Evolutionary conservation across 768 basidiomycete species (phyloP).

Genomic region (Mycena pura): DNA sequence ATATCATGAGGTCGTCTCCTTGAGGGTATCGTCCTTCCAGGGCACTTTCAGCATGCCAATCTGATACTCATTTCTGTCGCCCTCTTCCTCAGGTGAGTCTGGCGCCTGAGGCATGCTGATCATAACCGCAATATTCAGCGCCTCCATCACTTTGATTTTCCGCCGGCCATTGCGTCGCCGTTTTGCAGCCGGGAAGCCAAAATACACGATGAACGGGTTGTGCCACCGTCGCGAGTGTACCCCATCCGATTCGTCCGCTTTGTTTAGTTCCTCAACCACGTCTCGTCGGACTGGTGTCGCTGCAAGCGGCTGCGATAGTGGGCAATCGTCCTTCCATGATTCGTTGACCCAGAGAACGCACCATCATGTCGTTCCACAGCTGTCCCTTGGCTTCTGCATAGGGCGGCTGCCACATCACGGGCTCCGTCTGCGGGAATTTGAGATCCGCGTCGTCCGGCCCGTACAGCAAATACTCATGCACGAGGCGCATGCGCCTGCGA

Average conservation of each 20-base stretch:
- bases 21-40: slow-evolving; percentile 14
- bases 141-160: slow-evolving; percentile 10
- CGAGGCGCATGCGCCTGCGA: slow-evolving; percentile 14
- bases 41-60: slow-evolving; percentile 18
- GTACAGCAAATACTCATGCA: slow-evolving; percentile 17
- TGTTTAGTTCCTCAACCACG: slow-evolving; percentile 1
- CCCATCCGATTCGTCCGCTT: background rate
- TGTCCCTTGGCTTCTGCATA: background rate
- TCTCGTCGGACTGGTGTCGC: slow-evolving; percentile 10
- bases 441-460: slow-evolving; percentile 7
- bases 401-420: slow-evolving; percentile 16
- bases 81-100: background rate
- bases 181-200: background rate
- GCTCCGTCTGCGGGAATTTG: slow-evolving; percentile 15
- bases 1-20: background rate
- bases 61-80: slow-evolving; percentile 5
- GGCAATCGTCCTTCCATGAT: background rate
- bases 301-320: slow-evolving; percentile 17
- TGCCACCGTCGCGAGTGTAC: background rate
- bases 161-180: background rate
- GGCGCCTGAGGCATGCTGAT: slow-evolving; percentile 17
- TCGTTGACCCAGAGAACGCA: background rate
- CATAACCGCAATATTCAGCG: slow-evolving; percentile 16
- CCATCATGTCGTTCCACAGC: slow-evolving; percentile 21
- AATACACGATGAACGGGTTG: background rate